A percentile compares a stretch with the other conserved stretches of the same genome.
Conservation (phyloP, 495 filamentous ascomycete genomes). For the Penicillium flavigenum region DNA sequence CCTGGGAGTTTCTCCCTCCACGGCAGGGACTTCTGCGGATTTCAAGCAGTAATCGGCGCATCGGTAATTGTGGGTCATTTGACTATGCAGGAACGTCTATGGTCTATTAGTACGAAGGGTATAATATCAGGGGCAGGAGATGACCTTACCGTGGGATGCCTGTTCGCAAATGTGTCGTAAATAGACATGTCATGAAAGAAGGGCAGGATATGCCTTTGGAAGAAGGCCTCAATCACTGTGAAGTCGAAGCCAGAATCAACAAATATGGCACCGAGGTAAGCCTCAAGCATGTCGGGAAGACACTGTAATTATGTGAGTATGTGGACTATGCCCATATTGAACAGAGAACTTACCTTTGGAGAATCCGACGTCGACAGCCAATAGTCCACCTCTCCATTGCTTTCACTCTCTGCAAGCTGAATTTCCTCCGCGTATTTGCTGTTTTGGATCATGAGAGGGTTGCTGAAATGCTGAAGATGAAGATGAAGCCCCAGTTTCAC, state of each 20-base stretch:
- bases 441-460: conserved; percentile 60
- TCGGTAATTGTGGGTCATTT: conserved; percentile 49
- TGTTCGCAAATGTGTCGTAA: conserved; percentile 86
- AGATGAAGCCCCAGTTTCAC: conserved; percentile 74
- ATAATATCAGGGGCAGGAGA: conserved; percentile 28
- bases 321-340: neutral
- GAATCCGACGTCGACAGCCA: conserved; percentile 71
- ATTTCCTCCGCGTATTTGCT: conserved; percentile 69
- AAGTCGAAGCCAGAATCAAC: conserved; percentile 87
- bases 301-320: conserved; percentile 45
- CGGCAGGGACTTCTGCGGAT: conserved; percentile 45
- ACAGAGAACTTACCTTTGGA: conserved; percentile 57
- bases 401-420: conserved; percentile 49
- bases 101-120: conserved; percentile 2
- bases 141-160: conserved; percentile 66
- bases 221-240: conserved; percentile 70
- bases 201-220: conserved; percentile 64
- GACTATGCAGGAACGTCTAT: conserved; percentile 55
- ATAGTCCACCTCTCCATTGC: conserved; percentile 66
- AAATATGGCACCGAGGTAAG: conserved; percentile 88
- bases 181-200: conserved; percentile 87
- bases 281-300: conserved; percentile 84
- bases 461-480: conserved; percentile 64
- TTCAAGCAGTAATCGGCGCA: conserved; percentile 58
- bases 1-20: conserved; percentile 44